phyloP scores from a whole-genome alignment of 208 protist genomes.

The Leishmania tarentolae region DNA sequence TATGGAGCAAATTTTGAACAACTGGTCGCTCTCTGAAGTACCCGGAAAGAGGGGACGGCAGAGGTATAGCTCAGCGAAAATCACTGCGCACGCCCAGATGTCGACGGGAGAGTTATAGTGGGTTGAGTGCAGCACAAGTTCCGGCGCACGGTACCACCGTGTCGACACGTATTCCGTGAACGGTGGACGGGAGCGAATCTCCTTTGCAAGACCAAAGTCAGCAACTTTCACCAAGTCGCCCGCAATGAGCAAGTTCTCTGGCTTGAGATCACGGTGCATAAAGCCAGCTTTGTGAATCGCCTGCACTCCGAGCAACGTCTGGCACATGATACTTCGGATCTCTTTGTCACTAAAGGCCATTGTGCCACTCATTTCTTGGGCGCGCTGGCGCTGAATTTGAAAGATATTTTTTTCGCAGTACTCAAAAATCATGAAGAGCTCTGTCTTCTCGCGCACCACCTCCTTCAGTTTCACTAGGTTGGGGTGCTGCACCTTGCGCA shows the following conservation, averaged over 20 bases:
- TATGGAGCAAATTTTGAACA: slow-evolving; percentile 97
- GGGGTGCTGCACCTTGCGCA: slow-evolving; percentile 96
- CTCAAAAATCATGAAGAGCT: slow-evolving; percentile 98
- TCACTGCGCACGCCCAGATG: slow-evolving; percentile 96
- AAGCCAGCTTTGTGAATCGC: slow-evolving; percentile 93
- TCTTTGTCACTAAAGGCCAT: slow-evolving; percentile 93
- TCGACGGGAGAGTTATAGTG: slow-evolving; percentile 98
- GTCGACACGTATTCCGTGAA: slow-evolving; percentile 99
- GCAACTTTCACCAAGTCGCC: slow-evolving; percentile 96
- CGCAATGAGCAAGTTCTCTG: slow-evolving; percentile 91
- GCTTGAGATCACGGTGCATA: slow-evolving; percentile 95
- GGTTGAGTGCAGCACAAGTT: slow-evolving; percentile 97
- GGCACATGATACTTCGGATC: slow-evolving; percentile 95
- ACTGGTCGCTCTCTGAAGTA: slow-evolving; percentile 93
- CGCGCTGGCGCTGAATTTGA: slow-evolving; percentile 93
- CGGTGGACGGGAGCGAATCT: slow-evolving; percentile 95
- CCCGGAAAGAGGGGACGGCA: slow-evolving; percentile 96
- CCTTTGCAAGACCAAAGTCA: slow-evolving; percentile 97
- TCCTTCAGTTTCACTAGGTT: slow-evolving; percentile 98
- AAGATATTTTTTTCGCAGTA: slow-evolving; percentile 97
- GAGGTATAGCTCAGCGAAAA: slow-evolving; percentile 96
- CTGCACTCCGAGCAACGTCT: slow-evolving; percentile 83
- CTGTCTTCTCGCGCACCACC: slow-evolving; percentile 97
- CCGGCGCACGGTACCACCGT: slow-evolving; percentile 97
- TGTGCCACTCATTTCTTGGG: slow-evolving; percentile 71